Base-by-base conservation (phyloP, 2,329 filamentous ascomycete genomes). In the Fusarium heterosporum region DNA sequence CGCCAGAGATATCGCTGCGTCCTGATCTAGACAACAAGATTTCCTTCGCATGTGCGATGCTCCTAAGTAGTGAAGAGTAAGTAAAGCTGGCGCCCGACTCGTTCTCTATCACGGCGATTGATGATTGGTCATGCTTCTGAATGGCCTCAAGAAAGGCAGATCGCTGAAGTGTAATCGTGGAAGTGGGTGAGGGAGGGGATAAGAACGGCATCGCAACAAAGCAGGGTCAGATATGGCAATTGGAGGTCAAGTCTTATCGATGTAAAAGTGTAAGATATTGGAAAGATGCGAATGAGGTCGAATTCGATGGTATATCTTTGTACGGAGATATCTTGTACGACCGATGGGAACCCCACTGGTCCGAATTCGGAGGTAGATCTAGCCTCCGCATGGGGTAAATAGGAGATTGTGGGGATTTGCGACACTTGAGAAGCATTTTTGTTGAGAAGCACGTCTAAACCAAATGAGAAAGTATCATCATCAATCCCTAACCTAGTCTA, bases 1-100 rank as follows among this genome's bases (percentile, higher is more conserved):
- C 89, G 51, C 95, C 95, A 25, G 58, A 61, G 6, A 61, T 32
- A 8, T 55, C 48, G 4, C 29, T 14, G 10, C 13, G 47, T 0
- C 26, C 42, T 1, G 48, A 22, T 7, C 43, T 19, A 1, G 22
- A 2, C 0, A 61, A 11, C 0, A 61, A 3, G 3, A 47, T 12
- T 2, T 61, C 26, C 12, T 61, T 61, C 1, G 48, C 48, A 2
- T 28, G 36, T 6, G 48, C 48, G 7, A 61, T 10, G 2, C 30
- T 61, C 0, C 38, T 54, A 1, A 61, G 14, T 6, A 61, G 17
- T 6, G 41, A 26, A 1, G 17, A n/a, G 0, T 61, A 61, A 6
- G 41, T 25, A 9, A 29, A 61, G 10, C 9, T 47, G 1, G 47
- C 41, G 8, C 55, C 34, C 2, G 55, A 38, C 1, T 47, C 56